Evolutionary conservation across 495 filamentous ascomycete genomes (phyloP), one percentile per base, ranked within the genome.

Genomic region (Penicillium bovifimosum): DNA sequence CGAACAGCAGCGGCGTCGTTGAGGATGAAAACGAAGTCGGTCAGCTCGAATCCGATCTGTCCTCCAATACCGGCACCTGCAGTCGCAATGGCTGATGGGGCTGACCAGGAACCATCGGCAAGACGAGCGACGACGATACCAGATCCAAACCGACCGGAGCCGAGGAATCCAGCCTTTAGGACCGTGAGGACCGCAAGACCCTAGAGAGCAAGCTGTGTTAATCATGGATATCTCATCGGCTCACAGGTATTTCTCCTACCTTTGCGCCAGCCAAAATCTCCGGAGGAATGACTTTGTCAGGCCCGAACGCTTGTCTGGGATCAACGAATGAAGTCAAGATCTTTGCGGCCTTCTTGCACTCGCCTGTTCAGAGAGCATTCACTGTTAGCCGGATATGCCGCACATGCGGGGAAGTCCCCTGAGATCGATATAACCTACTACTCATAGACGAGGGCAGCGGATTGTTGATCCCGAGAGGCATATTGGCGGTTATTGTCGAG

Each of bases 1-100:
- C 87, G 88, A 35, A 98, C 93, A 20, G 93, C 93, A 35, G 80
- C 82, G 35, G 85, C 79, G 65, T 98, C 93, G 69, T 98, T 98
- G 43, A 98, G 83, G 53, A 97, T 96, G 76, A 98, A 97, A 60
- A 98, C 95, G 66, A 98, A 97, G 66, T 98, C 93, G 36, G 95
- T 97, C 53, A 98, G 74, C 69, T 98, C 93, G 74, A 96, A 92
- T 28, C 93, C 93, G 63, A 98, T 95, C 68, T 98, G 93, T 17
- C 93, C 92, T 59, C 93, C 93, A 57, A 97, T 91, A 24, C 93
- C 93, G 50, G 86, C 95, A 59, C 93, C 93, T 20, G 86, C 87
- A 16, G 88, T 93, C 45, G 84, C 83, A 55, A 98, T 95, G 16
- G 93, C 95, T 13, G 88, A 90, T 6, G 93, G 93, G 13, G 93